Evolutionary conservation across 2,329 filamentous ascomycete species (phyloP), one percentile per base, ranked within the genome.

Genomic region (Penicillium rolfsii): DNA sequence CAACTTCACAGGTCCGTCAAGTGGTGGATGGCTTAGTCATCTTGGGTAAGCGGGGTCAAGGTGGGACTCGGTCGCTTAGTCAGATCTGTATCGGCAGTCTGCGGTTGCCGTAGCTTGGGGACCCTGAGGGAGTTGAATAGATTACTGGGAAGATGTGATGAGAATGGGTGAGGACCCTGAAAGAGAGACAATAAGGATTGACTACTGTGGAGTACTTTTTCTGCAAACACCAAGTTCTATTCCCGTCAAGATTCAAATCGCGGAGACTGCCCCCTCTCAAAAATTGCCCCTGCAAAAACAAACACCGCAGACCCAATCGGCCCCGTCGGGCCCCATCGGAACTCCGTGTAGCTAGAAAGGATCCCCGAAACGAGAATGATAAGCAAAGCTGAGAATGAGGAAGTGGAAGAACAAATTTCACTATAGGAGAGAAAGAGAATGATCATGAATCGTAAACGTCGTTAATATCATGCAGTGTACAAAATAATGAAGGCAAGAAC

Each of bases 241-340:
- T 3, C 19, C 9, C 9, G 14, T 33, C n/a, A 33, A 35, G 48
- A 22, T 19, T 48, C 48, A 35, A 4, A 22, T 22, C 8, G n/a
- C 28, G 16, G 48, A 35, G 30, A 22, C n/a, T 16, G 30, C 19
- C 19, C n/a, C 28, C 43, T 12, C 24, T 46, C 43, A 46, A 26
- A 6, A 36, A 36, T 36, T 8, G 46, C 46, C 14, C 16, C 9
- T 35, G 48, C 28, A 50, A 19, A 49, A 50, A 50, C n/a, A 50
- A 50, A 35, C 48, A 11, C 45, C 19, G 26, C 26, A 33, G 45
- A 49, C 30, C 26, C 45, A 33, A 49, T 33, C 14, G 35, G 30
- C 48, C 48, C 48, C 48, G 35, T 50, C 30, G 48, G 30, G 30
- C n/a, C 48, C 48, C 48, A 50, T 50, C 48, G 48, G 30, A 50